Evolutionary conservation across 228 moss, liverwort and hornwort species (phyloP).

Genomic region (Sphagnum magellanicum): DNA sequence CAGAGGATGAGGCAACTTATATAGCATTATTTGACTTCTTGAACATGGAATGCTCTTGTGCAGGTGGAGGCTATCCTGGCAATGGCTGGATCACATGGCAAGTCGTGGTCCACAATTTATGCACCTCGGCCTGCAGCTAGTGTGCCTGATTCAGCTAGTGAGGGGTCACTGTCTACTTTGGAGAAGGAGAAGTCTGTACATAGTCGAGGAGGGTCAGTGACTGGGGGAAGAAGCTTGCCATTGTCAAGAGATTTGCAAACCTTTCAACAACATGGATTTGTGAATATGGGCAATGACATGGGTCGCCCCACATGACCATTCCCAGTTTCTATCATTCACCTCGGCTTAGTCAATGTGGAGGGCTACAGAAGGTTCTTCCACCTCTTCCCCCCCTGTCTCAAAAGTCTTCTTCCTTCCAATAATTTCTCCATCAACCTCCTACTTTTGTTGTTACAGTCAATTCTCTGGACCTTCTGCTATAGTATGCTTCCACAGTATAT

Average conservation of each 20-base stretch:
- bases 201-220: slow-evolving; percentile 27
- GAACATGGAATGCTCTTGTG: not conserved
- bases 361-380: slow-evolving; percentile 15
- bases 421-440: no score
- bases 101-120: slow-evolving; percentile 56
- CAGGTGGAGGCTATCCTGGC: slow-evolving; percentile 50
- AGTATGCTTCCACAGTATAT: no score
- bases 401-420: no score
- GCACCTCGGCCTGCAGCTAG: slow-evolving; percentile 33
- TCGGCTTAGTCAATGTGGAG: slow-evolving; percentile 15
- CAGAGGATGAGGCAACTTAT: no score
- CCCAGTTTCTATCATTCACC: slow-evolving; percentile 6
- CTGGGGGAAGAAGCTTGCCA: slow-evolving; percentile 21
- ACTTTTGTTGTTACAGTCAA: no score
- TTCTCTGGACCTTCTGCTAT: no score
- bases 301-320: slow-evolving; percentile 16
- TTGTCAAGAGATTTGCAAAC: slow-evolving; percentile 43
- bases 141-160: slow-evolving; percentile 37
- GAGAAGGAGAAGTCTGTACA: slow-evolving; percentile 21
- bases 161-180: slow-evolving; percentile 30
- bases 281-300: slow-evolving; percentile 27
- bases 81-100: slow-evolving; percentile 44
- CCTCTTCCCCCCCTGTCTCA: no score
- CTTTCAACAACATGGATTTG: slow-evolving; percentile 33
- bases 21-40: no score